A percentile compares a stretch with the other conserved stretches of the same genome.
phyloP scores from a whole-genome alignment of 176 grass and related monocot genomes.

The Secale cereale region DNA sequence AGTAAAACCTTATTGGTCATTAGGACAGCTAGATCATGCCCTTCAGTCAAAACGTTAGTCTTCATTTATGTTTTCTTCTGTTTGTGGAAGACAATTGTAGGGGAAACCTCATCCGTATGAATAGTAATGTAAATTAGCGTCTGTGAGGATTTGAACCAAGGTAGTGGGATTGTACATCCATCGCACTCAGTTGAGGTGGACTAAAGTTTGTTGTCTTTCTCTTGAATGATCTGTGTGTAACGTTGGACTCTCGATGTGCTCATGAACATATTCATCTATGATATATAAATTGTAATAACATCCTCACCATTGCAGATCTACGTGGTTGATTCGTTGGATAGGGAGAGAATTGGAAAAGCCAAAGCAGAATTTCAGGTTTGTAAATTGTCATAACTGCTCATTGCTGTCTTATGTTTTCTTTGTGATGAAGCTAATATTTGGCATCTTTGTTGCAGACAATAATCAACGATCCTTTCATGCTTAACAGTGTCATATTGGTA shows the following conservation, averaged over 20 bases:
- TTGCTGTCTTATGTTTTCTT: background rate
- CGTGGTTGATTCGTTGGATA: slow-evolving; percentile 82
- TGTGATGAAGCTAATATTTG: slow-evolving; percentile 29
- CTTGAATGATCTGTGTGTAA: background rate
- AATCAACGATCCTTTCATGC: slow-evolving; percentile 71
- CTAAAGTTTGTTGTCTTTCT: background rate
- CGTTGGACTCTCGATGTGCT: background rate
- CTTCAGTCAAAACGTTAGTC: background rate
- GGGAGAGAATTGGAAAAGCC: slow-evolving; percentile 75
- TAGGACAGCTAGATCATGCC: background rate
- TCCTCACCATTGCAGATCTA: slow-evolving; percentile 51
- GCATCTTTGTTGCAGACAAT: slow-evolving; percentile 49
- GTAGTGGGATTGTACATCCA: background rate
- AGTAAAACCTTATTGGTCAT: background rate
- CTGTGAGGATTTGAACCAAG: background rate
- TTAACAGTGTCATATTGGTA: slow-evolving; percentile 68
- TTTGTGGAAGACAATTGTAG: background rate
- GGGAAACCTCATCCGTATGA: background rate
- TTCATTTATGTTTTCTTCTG: background rate
- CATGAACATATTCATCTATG: background rate
- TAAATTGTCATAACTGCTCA: background rate
- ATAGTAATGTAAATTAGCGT: background rate
- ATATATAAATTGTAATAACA: background rate
- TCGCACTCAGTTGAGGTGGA: background rate
- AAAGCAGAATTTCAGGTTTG: slow-evolving; percentile 76